These are phyloP conservation scores for Arctium minus DNA, from an alignment of 129 eudicot species.

Conservation along the genomic window DNA sequence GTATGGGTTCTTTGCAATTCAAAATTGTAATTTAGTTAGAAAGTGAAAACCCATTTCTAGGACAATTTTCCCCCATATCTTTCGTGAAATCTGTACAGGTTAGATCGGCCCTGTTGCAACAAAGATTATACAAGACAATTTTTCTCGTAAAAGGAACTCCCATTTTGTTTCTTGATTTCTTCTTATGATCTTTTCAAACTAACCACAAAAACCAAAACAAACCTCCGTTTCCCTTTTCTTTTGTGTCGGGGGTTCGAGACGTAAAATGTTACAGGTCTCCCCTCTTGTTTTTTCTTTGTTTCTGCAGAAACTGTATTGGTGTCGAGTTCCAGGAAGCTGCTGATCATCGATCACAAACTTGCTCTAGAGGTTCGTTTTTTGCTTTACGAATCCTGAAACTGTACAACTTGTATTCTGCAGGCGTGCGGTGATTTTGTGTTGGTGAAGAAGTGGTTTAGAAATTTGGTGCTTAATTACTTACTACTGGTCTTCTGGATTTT, in stretches of 20 bases:
- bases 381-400: background rate
- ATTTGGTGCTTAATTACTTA: background rate
- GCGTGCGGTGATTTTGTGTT: background rate
- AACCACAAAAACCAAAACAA: slow-evolving; percentile 8
- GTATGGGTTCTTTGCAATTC: slow-evolving; percentile 33
- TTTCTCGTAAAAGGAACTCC: slow-evolving; percentile 8
- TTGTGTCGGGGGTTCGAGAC: background rate
- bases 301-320: slow-evolving; percentile 18
- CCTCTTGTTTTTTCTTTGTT: background rate
- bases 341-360: background rate
- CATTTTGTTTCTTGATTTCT: slow-evolving; percentile 11
- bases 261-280: slow-evolving; percentile 8
- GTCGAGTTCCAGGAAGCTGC: slow-evolving; percentile 14
- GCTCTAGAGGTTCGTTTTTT: slow-evolving; percentile 4
- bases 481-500: background rate
- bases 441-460: background rate
- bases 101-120: slow-evolving; percentile 43
- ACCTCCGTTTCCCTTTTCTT: background rate
- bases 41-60: slow-evolving; percentile 49
- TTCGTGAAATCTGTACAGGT: slow-evolving; percentile 59
- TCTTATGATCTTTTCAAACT: background rate
- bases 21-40: slow-evolving; percentile 54
- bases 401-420: background rate
- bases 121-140: slow-evolving; percentile 39
- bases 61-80: slow-evolving; percentile 19